Conservation (phyloP, 495 filamentous ascomycete genomes). For the Penicillium bovifimosum region DNA sequence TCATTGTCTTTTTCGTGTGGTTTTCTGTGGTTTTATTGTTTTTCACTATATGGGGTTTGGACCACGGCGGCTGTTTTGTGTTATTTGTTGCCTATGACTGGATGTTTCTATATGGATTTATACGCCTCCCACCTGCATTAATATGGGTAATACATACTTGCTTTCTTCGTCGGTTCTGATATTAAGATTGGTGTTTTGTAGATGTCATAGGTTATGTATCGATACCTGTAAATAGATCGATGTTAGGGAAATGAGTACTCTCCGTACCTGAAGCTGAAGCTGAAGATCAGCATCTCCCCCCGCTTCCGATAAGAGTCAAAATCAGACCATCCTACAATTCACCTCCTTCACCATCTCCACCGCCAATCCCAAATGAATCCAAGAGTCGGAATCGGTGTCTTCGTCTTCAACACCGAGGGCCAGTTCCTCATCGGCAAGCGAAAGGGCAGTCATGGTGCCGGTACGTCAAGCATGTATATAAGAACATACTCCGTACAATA, state of each 20-base stretch:
- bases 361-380: conserved; percentile 16
- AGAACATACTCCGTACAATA: too few species aligned
- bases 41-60: neutral
- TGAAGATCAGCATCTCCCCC: neutral
- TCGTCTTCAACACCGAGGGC: conserved; percentile 24
- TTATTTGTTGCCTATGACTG: neutral
- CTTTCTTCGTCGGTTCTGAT: neutral
- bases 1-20: neutral
- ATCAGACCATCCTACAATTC: neutral
- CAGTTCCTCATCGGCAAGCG: conserved; percentile 33
- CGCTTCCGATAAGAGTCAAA: neutral
- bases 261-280: neutral
- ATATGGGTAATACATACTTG: neutral
- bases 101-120: neutral
- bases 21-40: neutral
- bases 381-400: conserved; percentile 30
- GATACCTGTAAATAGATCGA: neutral
- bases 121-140: too few species aligned
- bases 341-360: too few species aligned
- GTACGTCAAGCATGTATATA: conserved; percentile 20
- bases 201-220: neutral
- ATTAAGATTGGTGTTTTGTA: neutral
- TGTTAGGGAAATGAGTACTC: neutral
- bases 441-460: conserved; percentile 34
- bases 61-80: neutral